Base-by-base conservation (phyloP, 176 grass and related monocot species). In the Lolium rigidum region DNA sequence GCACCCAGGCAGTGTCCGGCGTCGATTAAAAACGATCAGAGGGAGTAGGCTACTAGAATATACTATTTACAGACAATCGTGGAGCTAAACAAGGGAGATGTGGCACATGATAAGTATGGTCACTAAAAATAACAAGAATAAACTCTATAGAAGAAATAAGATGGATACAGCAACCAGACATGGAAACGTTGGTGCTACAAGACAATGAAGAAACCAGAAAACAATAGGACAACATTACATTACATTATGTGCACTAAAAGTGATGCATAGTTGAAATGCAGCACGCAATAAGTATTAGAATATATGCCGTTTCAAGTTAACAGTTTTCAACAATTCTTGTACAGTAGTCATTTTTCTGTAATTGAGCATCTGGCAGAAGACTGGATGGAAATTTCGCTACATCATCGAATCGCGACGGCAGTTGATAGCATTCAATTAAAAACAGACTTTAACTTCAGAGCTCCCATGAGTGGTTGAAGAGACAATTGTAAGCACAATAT, bases 11-110 rank as follows among this genome's bases (percentile, higher is more conserved):
- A 35, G 31, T 35, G 31, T 35, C 31, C 31, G 31, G 31, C 31
- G 31, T 35, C 31, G 2, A 35, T 35, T 35, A 35, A 35, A 35
- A 35, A 35, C 31, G 2, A 35, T 35, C 31, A 3, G 31, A 35
- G 31, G 31, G 31, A 35, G 31, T 35, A 35, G 31, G 31, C 31
- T 35, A 35, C 31, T 35, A 76, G 5, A 54, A 86, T 64, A 74
- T 35, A 35, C 31, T 35, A 35, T 35, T 35, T 35, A 35, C 21
- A 87, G 75, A 87, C 37, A 79, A 80, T 68, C 63, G 48, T 84
- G 39, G 75, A 86, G 52, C 68, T 59, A 57, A 89, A 49, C 39
- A 68, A 49, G 73, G 28, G 71, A 85, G 50, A 77, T 39, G 63
- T 35, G 24, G 1, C 61, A 82, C 77, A 56, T 85, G 70, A 43